phyloP scores from a whole-genome alignment of 2,329 filamentous ascomycete species.

The Cladobotryum mycophilum region DNA sequence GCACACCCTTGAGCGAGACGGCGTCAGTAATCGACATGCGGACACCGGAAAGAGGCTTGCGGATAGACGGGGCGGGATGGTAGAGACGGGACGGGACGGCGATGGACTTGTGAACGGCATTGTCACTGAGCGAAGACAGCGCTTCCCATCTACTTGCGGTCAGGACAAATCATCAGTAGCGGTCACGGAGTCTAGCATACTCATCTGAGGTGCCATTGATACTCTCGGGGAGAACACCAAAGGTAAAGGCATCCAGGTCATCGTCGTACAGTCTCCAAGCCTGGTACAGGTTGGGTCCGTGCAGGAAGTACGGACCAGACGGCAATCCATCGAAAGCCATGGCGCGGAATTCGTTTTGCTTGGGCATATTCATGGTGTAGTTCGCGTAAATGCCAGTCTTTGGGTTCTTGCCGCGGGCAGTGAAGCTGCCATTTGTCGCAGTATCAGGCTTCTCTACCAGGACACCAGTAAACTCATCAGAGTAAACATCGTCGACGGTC shows the following conservation, averaged over 20 bases:
- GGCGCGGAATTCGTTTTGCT: conserved; percentile 9
- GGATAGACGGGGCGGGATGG: conserved; percentile 18
- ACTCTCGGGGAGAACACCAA: conserved; percentile 33
- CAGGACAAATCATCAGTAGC: neutral
- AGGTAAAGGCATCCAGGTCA: conserved; percentile 28
- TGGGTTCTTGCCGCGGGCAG: neutral
- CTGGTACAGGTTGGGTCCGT: conserved; percentile 35
- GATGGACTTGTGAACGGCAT: conserved; percentile 24
- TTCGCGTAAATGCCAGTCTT: conserved; percentile 7
- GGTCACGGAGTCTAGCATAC: conserved; percentile 16
- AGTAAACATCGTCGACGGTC: conserved; percentile 33
- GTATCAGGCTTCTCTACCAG: conserved; percentile 32
- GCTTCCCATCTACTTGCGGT: conserved; percentile 23
- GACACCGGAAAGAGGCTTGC: conserved; percentile 31
- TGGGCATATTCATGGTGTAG: conserved; percentile 16
- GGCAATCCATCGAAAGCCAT: conserved; percentile 24
- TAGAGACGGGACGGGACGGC: conserved; percentile 36
- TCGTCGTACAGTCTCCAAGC: conserved; percentile 38
- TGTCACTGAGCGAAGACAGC: conserved; percentile 20
- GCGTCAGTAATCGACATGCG: conserved; percentile 32
- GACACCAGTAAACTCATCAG: conserved; percentile 31
- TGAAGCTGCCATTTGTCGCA: conserved; percentile 9
- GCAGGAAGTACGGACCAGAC: conserved; percentile 36
- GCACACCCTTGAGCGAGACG: conserved; percentile 39
- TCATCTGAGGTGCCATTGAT: conserved; percentile 16